Base-by-base conservation (phyloP, 2,329 filamentous ascomycete genomes). In the Cladosporium sp. region DNA sequence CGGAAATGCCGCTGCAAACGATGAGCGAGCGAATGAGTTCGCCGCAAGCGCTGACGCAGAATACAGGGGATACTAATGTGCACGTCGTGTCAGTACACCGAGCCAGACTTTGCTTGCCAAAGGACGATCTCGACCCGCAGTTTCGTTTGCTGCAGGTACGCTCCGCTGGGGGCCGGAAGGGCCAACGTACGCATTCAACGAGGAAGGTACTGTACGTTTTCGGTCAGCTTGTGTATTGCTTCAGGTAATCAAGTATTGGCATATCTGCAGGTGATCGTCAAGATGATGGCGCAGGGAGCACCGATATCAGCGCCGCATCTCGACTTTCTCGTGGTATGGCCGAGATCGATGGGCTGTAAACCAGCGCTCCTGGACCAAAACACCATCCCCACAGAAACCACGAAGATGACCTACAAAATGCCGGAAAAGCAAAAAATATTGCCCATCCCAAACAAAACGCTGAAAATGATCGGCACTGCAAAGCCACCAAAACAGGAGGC, bases 401-500 rank as follows among this genome's bases (percentile, higher is more conserved):
- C 9, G 5, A 9, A 27, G 13, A 29, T 13, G 27, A 56, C 58
- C 58, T 52, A 62, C 58, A 62, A 65, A 42, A 62, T 82, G 47
- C 89, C 89, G 51, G 82, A 85, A 69, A 89, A 96, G 24, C 86
- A 82, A 52, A 95, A 79, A 54, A 95, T 79, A 48, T 61, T 65
- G 34, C 71, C 72, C 52, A 71, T 58, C 13, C 73, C 73, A 61
- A 76, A 77, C 18, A 78, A 52, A 44, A 57, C 68, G 40, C 68
- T 72, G 59, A 77, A 77, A 51, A 77, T 66, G 59, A 77, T 75
- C 58, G 74, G 74, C 52, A 74, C 74, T 73, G 64, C 59, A 48
- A 13, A 27, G n/a, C n/a, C n/a, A n/a, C n/a, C 24, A 37, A 20
- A 40, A n/a, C n/a, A n/a, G n/a, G n/a, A n/a, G n/a, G 30, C 20